A percentile compares a stretch with the other conserved stretches of the same genome.
These are phyloP conservation scores for Daldinia bambusicola DNA, from an alignment of 495 filamentous ascomycete genomes.

Conservation along the genomic window DNA sequence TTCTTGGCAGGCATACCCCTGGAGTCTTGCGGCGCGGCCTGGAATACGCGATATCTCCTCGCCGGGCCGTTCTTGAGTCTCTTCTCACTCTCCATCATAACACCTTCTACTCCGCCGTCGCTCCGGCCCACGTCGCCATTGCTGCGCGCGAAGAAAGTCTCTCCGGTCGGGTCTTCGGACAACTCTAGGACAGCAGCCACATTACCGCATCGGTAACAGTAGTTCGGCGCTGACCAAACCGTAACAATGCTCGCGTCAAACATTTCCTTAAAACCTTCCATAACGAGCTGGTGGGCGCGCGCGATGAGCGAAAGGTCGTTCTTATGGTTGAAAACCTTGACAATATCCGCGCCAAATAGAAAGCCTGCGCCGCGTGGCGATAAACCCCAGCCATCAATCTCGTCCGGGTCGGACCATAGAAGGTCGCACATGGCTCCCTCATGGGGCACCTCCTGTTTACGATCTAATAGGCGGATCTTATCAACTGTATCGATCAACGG, in stretches of 20 bases:
- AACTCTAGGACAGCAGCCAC: constrained; percentile 95
- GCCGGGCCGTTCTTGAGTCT: constrained; percentile 73
- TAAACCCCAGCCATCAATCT: constrained; percentile 97
- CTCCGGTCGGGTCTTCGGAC: constrained; percentile 80
- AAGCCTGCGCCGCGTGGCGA: constrained; percentile 96
- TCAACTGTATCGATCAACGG: constrained; percentile 94
- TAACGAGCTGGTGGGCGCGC: constrained; percentile 95
- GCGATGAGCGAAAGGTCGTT: constrained; percentile 94
- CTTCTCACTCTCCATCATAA: constrained; percentile 57
- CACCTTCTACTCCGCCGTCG: constrained; percentile 48
- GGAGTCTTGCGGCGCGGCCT: constrained; percentile 95
- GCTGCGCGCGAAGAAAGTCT: constrained; percentile 78
- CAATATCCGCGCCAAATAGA: constrained; percentile 95
- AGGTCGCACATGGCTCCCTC: constrained; percentile 99
- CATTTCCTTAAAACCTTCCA: constrained; percentile 99
- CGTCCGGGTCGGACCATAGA: constrained; percentile 97
- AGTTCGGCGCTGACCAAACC: constrained; percentile 97
- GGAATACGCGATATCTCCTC: constrained; percentile 93
- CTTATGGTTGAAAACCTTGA: constrained; percentile 91
- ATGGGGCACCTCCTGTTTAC: constrained; percentile 98
- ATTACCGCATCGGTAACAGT: constrained; percentile 98
- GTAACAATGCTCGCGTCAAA: constrained; percentile 95
- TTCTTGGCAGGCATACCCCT: constrained; percentile 99
- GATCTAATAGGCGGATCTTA: constrained; percentile 93
- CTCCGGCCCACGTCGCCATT: constrained; percentile 80